Percentiles rank a stretch among this genome's conserved stretches.
phyloP scores from a whole-genome alignment of 2,329 filamentous ascomycete genomes.

The Oidium heveae region DNA sequence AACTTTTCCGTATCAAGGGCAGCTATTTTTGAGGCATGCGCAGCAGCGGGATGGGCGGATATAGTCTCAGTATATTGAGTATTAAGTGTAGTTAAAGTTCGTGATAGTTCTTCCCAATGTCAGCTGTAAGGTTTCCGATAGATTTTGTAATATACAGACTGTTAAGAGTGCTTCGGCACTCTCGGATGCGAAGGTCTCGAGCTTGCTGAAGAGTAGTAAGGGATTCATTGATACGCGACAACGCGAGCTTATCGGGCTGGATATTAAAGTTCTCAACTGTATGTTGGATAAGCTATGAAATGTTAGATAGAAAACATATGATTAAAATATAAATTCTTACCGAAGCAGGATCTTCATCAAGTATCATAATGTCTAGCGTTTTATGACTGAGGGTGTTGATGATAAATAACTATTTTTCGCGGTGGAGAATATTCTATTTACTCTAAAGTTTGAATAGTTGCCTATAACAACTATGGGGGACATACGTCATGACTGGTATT shows the following conservation, averaged over 20 bases:
- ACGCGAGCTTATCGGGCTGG: slow-evolving; percentile 58
- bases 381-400: too few relatives aligned
- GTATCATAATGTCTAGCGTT: slow-evolving; percentile 40
- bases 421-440: too few relatives aligned
- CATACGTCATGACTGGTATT: too few relatives aligned
- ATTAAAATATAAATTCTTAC: slow-evolving; percentile 22
- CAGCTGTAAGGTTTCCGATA: slow-evolving; percentile 1
- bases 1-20: slow-evolving; percentile 85
- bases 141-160: slow-evolving; percentile 16
- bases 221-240: slow-evolving; percentile 64
- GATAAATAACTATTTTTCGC: too few relatives aligned
- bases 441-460: too few relatives aligned
- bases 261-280: slow-evolving; percentile 93
- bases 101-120: slow-evolving; percentile 29
- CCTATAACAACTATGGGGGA: too few relatives aligned
- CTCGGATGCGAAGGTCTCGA: slow-evolving; percentile 50
- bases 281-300: slow-evolving; percentile 55
- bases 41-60: slow-evolving; percentile 46
- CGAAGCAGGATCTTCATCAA: slow-evolving; percentile 76
- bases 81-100: slow-evolving; percentile 48
- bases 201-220: slow-evolving; percentile 63
- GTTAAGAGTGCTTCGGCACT: slow-evolving; percentile 40
- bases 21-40: slow-evolving; percentile 64
- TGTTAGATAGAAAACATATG: background rate
- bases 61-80: slow-evolving; percentile 57